phyloP scores from a whole-genome alignment of 2,329 filamentous ascomycete genomes.

The Aspergillus sp. region DNA sequence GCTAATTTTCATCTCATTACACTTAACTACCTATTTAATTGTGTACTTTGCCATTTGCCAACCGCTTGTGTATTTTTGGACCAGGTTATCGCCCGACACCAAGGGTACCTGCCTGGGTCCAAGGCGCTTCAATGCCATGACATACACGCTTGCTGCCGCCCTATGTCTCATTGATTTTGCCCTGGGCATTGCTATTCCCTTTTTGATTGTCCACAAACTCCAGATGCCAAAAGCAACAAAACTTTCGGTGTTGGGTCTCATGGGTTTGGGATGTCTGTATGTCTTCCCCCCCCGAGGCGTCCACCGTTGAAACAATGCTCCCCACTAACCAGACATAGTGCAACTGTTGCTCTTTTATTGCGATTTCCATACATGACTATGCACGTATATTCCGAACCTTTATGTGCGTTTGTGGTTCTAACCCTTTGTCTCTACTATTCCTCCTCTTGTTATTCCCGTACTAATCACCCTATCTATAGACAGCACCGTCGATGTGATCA shows the following conservation, averaged over 20 bases:
- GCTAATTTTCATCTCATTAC: not conserved
- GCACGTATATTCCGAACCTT: constrained; percentile 37
- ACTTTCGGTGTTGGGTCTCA: constrained; percentile 32
- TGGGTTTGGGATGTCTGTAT: constrained; percentile 45
- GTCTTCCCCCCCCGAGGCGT: constrained; percentile 5
- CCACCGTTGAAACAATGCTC: not conserved
- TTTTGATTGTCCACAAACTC: constrained; percentile 56
- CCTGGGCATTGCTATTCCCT: constrained; percentile 44
- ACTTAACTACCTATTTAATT: not conserved
- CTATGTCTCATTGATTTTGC: not conserved
- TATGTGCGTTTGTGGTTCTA: constrained; percentile 25
- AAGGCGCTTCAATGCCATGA: not conserved
- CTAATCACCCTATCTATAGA: constrained; percentile 20
- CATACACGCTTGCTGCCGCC: not conserved
- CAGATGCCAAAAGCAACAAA: constrained; percentile 56
- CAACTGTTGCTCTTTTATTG: constrained; percentile 48
- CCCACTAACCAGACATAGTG: constrained; percentile 23
- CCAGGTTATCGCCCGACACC: not conserved
- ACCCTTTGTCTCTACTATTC: not conserved
- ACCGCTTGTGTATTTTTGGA: not conserved
- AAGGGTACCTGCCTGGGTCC: not conserved
- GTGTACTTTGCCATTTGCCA: not conserved
- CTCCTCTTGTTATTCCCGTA: not conserved
- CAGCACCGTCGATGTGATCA: constrained; percentile 46
- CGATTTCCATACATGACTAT: constrained; percentile 43